Percentiles rank a stretch among this genome's conserved stretches.
phyloP scores from a whole-genome alignment of 192 early-diverging fungal genomes.

The Oehlia diaphana region DNA sequence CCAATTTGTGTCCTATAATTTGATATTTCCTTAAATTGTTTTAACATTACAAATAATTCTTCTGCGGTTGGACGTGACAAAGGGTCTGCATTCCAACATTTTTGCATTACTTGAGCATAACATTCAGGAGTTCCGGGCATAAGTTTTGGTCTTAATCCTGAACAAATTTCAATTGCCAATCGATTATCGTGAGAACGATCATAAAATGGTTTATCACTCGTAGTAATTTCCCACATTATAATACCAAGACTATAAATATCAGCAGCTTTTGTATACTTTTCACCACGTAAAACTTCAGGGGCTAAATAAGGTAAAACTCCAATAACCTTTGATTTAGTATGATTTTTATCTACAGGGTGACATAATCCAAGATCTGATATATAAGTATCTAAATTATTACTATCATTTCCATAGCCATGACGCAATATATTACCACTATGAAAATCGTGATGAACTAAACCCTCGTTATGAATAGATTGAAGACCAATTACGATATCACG shows the following conservation, averaged over 20 bases:
- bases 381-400: conserved; percentile 16
- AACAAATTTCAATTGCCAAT: conserved; percentile 33
- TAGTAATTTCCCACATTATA: conserved; percentile 45
- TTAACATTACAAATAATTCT: neutral
- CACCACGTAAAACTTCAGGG: conserved; percentile 16
- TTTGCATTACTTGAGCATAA: conserved; percentile 16
- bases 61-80: neutral
- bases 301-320: conserved; percentile 13
- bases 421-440: conserved; percentile 17
- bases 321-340: neutral
- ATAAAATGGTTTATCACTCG: conserved; percentile 37
- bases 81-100: conserved; percentile 24
- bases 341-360: neutral
- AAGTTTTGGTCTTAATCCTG: conserved; percentile 34
- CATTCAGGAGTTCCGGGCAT: conserved; percentile 35
- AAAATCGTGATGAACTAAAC: conserved; percentile 9
- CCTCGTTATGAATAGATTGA: neutral
- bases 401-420: conserved; percentile 2
- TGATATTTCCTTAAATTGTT: conserved; percentile 8
- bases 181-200: conserved; percentile 31
- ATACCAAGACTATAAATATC: conserved; percentile 46
- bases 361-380: conserved; percentile 17
- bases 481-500: conserved; percentile 5
- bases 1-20: neutral
- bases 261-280: conserved; percentile 33